Evolutionary conservation across 2,329 filamentous ascomycete genomes (phyloP).

Genomic region (Fusarium lateritium): DNA sequence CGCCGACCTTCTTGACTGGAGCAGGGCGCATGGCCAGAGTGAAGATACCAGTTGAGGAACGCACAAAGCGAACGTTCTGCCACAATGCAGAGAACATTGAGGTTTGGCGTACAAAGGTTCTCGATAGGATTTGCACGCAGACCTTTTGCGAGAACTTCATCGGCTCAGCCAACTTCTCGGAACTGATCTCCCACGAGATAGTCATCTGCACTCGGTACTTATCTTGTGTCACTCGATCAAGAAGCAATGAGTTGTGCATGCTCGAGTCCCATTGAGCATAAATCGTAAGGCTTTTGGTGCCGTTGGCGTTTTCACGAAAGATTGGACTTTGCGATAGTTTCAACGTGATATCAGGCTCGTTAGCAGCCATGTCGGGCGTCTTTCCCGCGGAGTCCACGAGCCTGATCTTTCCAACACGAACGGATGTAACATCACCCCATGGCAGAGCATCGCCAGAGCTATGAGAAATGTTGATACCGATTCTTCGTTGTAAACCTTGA

Average conservation of each 20-base stretch:
- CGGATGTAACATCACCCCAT: constrained; percentile 85
- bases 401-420: constrained; percentile 85
- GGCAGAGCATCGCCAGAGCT: constrained; percentile 89
- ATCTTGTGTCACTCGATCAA: constrained; percentile 95
- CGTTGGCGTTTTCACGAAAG: constrained; percentile 89
- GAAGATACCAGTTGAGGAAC: constrained; percentile 89
- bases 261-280: constrained; percentile 98
- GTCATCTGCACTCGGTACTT: constrained; percentile 93
- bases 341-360: constrained; percentile 81
- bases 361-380: constrained; percentile 81
- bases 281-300: constrained; percentile 87
- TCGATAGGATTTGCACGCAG: constrained; percentile 85
- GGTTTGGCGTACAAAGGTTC: constrained; percentile 86
- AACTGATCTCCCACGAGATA: constrained; percentile 87
- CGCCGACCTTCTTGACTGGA: constrained; percentile 90
- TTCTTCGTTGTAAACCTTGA: constrained; percentile 90
- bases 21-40: constrained; percentile 88
- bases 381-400: constrained; percentile 89
- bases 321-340: constrained; percentile 83
- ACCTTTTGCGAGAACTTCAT: constrained; percentile 89
- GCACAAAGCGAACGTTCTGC: constrained; percentile 87
- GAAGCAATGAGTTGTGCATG: constrained; percentile 88
- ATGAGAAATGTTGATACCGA: constrained; percentile 90
- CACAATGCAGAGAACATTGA: constrained; percentile 91
- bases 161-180: constrained; percentile 85